Conservation (phyloP, 352 stramenopile species). For the Phytopythium ostracodes region DNA sequence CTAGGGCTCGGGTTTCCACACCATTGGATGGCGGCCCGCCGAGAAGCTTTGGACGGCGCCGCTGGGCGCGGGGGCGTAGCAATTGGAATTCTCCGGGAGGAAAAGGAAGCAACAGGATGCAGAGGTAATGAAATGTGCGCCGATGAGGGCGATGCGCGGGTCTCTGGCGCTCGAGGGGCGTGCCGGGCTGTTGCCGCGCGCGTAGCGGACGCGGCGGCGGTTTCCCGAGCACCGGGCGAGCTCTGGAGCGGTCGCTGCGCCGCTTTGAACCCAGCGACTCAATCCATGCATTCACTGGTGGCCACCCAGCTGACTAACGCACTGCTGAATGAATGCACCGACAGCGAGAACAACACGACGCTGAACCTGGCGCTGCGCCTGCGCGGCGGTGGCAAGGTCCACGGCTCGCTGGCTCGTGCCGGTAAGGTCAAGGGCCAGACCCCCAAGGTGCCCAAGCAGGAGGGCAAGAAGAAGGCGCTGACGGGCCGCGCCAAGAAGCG, state of each 20-base stretch:
- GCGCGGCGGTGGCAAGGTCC: constrained; percentile 96
- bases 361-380: constrained; percentile 96
- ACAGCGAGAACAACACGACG: constrained; percentile 96
- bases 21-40: constrained; percentile 17
- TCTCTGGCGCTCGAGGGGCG: background rate
- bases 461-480: constrained; percentile 98
- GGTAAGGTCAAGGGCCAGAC: constrained; percentile 99
- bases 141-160: background rate
- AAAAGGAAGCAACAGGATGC: constrained; percentile 54
- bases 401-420: constrained; percentile 99
- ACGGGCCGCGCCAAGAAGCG: constrained; percentile 99
- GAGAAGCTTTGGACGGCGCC: background rate
- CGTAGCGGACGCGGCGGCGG: background rate
- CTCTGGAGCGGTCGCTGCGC: background rate
- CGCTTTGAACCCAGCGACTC: no score
- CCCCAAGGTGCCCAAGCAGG: constrained; percentile 98
- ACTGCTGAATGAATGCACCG: constrained; percentile 7
- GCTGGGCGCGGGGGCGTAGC: background rate
- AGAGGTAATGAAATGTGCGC: constrained; percentile 42
- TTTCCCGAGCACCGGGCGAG: background rate
- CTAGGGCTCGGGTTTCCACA: background rate
- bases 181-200: background rate
- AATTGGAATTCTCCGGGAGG: constrained; percentile 66
- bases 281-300: no score
- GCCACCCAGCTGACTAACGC: background rate